These are phyloP conservation scores for Paramecium bursaria DNA, from an alignment of 73 alveolate genomes.

Conservation along the genomic window DNA sequence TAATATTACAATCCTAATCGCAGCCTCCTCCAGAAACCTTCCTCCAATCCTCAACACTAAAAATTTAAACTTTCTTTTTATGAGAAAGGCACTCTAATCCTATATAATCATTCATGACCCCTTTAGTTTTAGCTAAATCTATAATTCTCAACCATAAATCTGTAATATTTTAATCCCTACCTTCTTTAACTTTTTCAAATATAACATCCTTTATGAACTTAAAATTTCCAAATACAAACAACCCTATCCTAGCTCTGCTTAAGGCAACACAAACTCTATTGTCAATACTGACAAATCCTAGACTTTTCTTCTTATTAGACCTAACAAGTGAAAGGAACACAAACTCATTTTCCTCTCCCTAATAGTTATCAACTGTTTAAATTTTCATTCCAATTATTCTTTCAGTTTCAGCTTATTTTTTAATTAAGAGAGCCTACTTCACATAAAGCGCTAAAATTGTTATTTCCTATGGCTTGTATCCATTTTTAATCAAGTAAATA, in stretches of 20 bases:
- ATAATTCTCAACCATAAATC: constrained; percentile 65
- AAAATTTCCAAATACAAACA: constrained; percentile 88
- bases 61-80: not conserved
- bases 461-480: constrained; percentile 72
- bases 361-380: constrained; percentile 86
- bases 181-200: not conserved
- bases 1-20: constrained; percentile 34
- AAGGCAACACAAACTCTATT: constrained; percentile 92
- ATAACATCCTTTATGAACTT: constrained; percentile 75
- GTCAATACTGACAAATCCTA: constrained; percentile 84
- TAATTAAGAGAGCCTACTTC: constrained; percentile 76
- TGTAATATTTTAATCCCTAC: not conserved
- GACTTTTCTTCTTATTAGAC: constrained; percentile 69
- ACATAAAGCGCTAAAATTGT: constrained; percentile 85
- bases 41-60: constrained; percentile 19
- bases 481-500: constrained; percentile 73
- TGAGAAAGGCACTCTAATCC: not conserved
- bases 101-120: constrained; percentile 34
- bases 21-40: constrained; percentile 39
- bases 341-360: constrained; percentile 95
- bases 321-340: constrained; percentile 86
- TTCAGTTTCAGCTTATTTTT: constrained; percentile 37
- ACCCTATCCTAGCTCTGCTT: constrained; percentile 91
- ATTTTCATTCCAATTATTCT: constrained; percentile 68
- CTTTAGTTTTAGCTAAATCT: constrained; percentile 59